A percentile compares a stretch with the other conserved stretches of the same genome.
These are phyloP conservation scores for Neofusicoccum ribis DNA, from an alignment of 2,329 filamentous ascomycete genomes.

Conservation along the genomic window DNA sequence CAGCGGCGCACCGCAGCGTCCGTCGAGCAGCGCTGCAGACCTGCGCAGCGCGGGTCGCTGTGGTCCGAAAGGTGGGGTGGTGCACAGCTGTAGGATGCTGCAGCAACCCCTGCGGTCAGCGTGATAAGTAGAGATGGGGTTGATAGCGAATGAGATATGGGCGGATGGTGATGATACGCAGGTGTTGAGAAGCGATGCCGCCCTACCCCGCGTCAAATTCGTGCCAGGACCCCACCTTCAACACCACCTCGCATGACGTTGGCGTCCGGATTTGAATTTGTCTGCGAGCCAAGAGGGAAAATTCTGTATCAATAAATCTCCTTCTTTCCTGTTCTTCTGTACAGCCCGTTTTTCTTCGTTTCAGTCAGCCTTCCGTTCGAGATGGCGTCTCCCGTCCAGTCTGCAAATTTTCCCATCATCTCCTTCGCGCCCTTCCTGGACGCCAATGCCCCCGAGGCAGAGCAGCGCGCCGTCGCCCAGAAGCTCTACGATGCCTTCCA, in stretches of 20 bases:
- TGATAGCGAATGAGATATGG: background rate
- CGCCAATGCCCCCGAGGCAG: constrained; percentile 24
- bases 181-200: background rate
- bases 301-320: background rate
- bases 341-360: background rate
- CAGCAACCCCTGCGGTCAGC: background rate
- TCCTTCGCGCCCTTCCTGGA: constrained; percentile 9
- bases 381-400: background rate
- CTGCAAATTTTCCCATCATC: constrained; percentile 15
- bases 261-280: no score
- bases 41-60: no score
- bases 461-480: constrained; percentile 66
- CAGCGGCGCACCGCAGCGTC: no score
- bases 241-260: constrained; percentile 1
- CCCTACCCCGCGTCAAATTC: constrained; percentile 4
- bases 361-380: background rate
- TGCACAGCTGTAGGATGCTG: background rate
- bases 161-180: background rate
- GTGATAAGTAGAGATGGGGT: background rate
- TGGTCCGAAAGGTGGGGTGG: background rate
- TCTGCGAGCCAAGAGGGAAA: background rate
- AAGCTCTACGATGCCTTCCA: constrained; percentile 80
- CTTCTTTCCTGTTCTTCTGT: background rate
- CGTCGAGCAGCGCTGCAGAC: no score
- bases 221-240: background rate